A percentile compares a stretch with the other conserved stretches of the same genome.
Conservation (phyloP, 495 filamentous ascomycete genomes). For the Aspergillus bridgeri region DNA sequence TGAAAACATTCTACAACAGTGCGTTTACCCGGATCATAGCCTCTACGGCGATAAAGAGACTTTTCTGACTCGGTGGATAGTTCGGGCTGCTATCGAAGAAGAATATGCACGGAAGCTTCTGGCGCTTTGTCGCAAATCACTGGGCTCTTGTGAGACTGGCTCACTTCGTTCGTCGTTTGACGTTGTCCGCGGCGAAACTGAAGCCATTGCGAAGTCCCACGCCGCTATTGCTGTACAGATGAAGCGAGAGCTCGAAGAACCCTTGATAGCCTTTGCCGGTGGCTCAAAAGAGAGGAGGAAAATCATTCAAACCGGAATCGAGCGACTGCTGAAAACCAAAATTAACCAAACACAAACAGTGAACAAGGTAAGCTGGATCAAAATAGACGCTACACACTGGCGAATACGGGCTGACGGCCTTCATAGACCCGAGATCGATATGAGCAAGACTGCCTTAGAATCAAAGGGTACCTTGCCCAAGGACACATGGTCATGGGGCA, state of each 20-base stretch:
- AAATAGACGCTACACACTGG: not conserved
- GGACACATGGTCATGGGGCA: constrained; percentile 99
- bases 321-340: constrained; percentile 91
- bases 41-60: not conserved
- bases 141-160: constrained; percentile 86
- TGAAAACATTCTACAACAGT: constrained; percentile 90
- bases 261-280: constrained; percentile 83
- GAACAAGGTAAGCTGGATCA: constrained; percentile 67
- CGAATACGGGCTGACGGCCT: constrained; percentile 24
- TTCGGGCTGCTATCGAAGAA: constrained; percentile 90
- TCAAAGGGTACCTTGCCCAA: constrained; percentile 97
- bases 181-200: constrained; percentile 83
- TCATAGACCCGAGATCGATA: constrained; percentile 81
- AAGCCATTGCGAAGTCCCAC: constrained; percentile 90
- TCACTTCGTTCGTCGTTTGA: constrained; percentile 82
- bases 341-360: constrained; percentile 84
- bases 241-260: constrained; percentile 97
- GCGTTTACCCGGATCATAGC: constrained; percentile 4
- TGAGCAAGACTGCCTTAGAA: constrained; percentile 95
- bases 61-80: constrained; percentile 40
- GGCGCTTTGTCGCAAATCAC: constrained; percentile 78
- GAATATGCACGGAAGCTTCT: constrained; percentile 93
- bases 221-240: constrained; percentile 86
- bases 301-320: constrained; percentile 88
- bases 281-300: constrained; percentile 93